Base-by-base conservation (phyloP, 2,329 filamentous ascomycete species). In the Fusarium napiforme region DNA sequence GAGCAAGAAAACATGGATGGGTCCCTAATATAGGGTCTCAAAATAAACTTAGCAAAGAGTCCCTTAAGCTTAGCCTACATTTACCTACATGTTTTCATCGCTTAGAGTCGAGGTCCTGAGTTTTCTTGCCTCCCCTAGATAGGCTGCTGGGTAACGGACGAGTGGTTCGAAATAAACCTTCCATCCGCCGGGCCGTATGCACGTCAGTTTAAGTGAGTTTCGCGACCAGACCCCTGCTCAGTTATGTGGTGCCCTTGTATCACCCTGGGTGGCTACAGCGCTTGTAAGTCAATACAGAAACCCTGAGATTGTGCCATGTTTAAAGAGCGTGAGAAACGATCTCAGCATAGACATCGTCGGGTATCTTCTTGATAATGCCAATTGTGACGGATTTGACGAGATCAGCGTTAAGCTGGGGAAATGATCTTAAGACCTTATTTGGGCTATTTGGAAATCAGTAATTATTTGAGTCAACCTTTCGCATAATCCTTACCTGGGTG, bases 361-460 rank as follows among this genome's bases (percentile, higher is more conserved):
- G 96, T 61, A 99, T 95, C 86, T 95, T 96, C 76, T 92, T 92
- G 65, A 97, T 93, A 77, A 98, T 93, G 59, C 92, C 91, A 75
- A 98, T 91, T 2, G 96, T 96, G 64, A 97, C 89, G 50, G 91
- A 91, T 81, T 97, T 96, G 78, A 97, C 93, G 74, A 92, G 91
- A 76, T 94, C 92, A 9, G 95, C 93, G 75, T 97, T 91, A 32
- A 98, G 86, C 9, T 93, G 90, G 11, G 95, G 95, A 76, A 98
- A 94, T 4, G 93, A 95, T 64, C 95, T 89, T n/a, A 98, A 86
- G 21, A 97, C 89, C 79, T 96, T 96, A 79, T 97, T 98, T 15
- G 96, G 96, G 78, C 96, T 98, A n/a, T 28, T 74, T 23, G 15
- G 16, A 21, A 55, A 78, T 83, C 74, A 81, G 77, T 50, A 66